phyloP scores from a whole-genome alignment of 192 early-diverging fungal species.

The Backusella westeae region DNA sequence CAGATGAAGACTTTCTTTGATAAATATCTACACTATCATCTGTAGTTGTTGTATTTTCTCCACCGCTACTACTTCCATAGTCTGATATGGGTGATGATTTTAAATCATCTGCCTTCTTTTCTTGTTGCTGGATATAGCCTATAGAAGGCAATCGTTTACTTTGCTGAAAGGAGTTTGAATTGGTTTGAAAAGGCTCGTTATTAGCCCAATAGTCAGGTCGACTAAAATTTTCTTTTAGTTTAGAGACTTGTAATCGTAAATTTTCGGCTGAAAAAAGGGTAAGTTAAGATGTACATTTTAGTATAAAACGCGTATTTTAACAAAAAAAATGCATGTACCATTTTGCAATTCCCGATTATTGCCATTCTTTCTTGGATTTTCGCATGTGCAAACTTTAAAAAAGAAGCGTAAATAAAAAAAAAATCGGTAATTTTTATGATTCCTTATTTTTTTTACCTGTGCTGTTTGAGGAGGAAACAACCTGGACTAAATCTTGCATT shows the following conservation, averaged over 20 bases:
- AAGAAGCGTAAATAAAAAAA: background rate
- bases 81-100: background rate
- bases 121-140: background rate
- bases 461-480: background rate
- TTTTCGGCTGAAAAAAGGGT: constrained; percentile 6
- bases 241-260: constrained; percentile 11
- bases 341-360: constrained; percentile 15
- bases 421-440: background rate
- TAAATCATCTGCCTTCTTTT: background rate
- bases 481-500: constrained; percentile 22
- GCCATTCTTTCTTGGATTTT: background rate
- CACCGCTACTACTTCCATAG: background rate
- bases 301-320: background rate
- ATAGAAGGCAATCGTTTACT: background rate
- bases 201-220: background rate
- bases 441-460: background rate
- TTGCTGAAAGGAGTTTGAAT: background rate
- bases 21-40: background rate
- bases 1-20: constrained; percentile 5
- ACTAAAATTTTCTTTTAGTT: background rate
- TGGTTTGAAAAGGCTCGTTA: background rate
- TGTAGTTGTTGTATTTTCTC: background rate
- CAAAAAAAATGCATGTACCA: background rate
- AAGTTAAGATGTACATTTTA: background rate
- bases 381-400: background rate